phyloP scores from a whole-genome alignment of 805 yeast genomes.

The Pichia pseudocactophila region DNA sequence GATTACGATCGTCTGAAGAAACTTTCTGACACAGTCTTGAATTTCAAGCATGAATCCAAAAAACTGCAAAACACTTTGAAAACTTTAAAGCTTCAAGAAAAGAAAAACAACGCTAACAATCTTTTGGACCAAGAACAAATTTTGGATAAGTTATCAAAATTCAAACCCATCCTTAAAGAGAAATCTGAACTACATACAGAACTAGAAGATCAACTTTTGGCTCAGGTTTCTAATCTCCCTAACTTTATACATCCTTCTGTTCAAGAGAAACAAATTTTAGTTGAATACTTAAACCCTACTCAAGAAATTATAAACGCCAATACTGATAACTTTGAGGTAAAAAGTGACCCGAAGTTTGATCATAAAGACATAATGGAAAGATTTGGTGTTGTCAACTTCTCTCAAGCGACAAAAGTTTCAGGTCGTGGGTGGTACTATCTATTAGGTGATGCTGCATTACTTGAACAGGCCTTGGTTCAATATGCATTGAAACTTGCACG shows the following conservation, averaged over 20 bases:
- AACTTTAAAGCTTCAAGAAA: conserved; percentile 12
- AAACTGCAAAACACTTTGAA: conserved; percentile 16
- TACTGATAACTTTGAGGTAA: conserved; percentile 5
- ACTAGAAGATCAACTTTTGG: conserved; percentile 31
- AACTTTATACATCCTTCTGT: conserved; percentile 48
- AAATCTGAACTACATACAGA: conserved; percentile 19
- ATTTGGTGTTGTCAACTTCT: conserved; percentile 62
- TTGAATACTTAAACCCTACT: conserved; percentile 44
- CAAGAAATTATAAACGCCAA: conserved; percentile 19
- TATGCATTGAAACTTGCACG: conserved; percentile 66
- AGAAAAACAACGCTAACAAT: conserved; percentile 9
- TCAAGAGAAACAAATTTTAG: conserved; percentile 33
- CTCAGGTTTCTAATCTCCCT: conserved; percentile 48
- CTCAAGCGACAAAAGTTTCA: conserved; percentile 61
- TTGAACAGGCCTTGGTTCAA: conserved; percentile 85
- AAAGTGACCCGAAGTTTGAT: conserved; percentile 27
- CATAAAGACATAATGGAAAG: conserved; percentile 66
- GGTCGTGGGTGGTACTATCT: conserved; percentile 89
- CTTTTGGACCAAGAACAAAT: conserved; percentile 8
- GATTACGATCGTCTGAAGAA: conserved; percentile 14
- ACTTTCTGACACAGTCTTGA: conserved; percentile 11
- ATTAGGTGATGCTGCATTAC: conserved; percentile 71
- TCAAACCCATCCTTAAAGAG: conserved; percentile 25
- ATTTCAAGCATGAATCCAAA: conserved; percentile 18
- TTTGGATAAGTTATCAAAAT: conserved; percentile 15